phyloP scores from a whole-genome alignment of 2,329 filamentous ascomycete species.

The Dichotomopilus funicola region DNA sequence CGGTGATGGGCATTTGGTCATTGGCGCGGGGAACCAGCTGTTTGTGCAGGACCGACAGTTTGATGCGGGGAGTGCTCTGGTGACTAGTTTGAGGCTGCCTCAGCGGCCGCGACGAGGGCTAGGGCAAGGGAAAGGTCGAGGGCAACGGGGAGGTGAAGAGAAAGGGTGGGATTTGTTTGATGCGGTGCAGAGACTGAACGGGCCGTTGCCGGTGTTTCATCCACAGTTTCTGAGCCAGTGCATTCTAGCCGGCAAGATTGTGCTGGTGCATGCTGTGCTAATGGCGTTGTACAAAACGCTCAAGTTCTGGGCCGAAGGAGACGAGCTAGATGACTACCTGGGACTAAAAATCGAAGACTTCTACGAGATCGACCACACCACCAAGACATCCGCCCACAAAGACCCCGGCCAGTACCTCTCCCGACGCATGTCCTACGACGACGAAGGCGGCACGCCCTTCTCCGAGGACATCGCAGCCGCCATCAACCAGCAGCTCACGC shows the following conservation, averaged over 20 bases:
- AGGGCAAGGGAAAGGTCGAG: no score
- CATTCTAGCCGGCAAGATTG: slow-evolving; percentile 70
- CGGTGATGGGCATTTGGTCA: slow-evolving; percentile 73
- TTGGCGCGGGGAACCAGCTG: slow-evolving; percentile 86
- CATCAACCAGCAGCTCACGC: slow-evolving; percentile 72
- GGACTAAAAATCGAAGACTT: slow-evolving; percentile 58
- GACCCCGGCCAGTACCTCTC: slow-evolving; percentile 35
- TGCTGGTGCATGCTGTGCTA: slow-evolving; percentile 65
- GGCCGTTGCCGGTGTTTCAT: slow-evolving; percentile 82
- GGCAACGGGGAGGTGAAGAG: slow-evolving; percentile 30
- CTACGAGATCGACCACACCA: slow-evolving; percentile 33
- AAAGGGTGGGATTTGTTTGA: slow-evolving; percentile 65
- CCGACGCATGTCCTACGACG: slow-evolving; percentile 32
- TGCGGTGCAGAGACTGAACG: slow-evolving; percentile 76
- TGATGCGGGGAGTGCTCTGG: slow-evolving; percentile 53
- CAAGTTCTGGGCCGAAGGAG: slow-evolving; percentile 77
- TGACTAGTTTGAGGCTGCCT: slow-evolving; percentile 45
- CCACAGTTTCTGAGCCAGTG: slow-evolving; percentile 86
- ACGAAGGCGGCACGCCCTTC: slow-evolving; percentile 56
- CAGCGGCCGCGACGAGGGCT: slow-evolving; percentile 27
- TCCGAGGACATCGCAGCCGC: slow-evolving; percentile 62
- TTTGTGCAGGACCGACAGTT: slow-evolving; percentile 78
- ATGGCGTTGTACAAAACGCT: slow-evolving; percentile 66
- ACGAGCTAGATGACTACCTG: slow-evolving; percentile 71
- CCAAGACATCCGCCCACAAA: slow-evolving; percentile 24